Percentiles rank a stretch among this genome's conserved stretches.
Evolutionary conservation across 2,329 filamentous ascomycete genomes (phyloP).

Genomic region (Botryotinia convoluta): DNA sequence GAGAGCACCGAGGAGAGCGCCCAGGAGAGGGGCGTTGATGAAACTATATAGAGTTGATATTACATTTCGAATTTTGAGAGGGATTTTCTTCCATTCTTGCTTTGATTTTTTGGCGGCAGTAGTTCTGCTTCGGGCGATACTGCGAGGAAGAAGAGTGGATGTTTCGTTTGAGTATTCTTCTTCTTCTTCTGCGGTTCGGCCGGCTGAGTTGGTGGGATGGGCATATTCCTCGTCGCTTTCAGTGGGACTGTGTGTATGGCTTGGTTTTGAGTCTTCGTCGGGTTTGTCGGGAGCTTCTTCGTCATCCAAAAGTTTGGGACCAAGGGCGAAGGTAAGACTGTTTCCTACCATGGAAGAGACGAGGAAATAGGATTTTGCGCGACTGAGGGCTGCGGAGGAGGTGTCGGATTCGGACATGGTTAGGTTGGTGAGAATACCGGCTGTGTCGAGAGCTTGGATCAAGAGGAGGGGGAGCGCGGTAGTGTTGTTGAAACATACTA

Average conservation of each 20-base stretch:
- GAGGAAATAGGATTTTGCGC: constrained; percentile 64
- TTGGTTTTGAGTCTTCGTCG: constrained; percentile 27
- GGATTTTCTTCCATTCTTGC: constrained; percentile 25
- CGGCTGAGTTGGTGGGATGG: constrained; percentile 31
- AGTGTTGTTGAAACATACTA: constrained; percentile 45
- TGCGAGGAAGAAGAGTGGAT: constrained; percentile 27
- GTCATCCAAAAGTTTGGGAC: constrained; percentile 54
- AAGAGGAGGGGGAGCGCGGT: constrained; percentile 48
- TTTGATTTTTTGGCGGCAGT: constrained; percentile 1
- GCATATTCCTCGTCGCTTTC: constrained; percentile 33
- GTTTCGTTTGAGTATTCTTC: constrained; percentile 29
- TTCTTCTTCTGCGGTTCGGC: constrained; percentile 31
- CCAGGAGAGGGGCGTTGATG: constrained; percentile 60
- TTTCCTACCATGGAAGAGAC: constrained; percentile 58
- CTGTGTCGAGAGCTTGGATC: constrained; percentile 39
- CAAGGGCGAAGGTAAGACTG: constrained; percentile 62
- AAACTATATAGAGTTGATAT: constrained; percentile 45
- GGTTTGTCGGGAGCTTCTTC: constrained; percentile 40
- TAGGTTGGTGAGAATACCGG: constrained; percentile 54
- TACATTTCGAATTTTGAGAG: constrained; percentile 22
- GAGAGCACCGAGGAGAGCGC: constrained; percentile 55
- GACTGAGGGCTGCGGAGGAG: constrained; percentile 49
- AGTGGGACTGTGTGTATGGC: not conserved
- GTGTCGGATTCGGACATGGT: constrained; percentile 43
- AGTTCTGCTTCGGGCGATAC: constrained; percentile 11